Evolutionary conservation across 1,284 basidiomycete genomes (phyloP), one percentile per base, ranked within the genome.

Genomic region (Naganishia liquefaciens): DNA sequence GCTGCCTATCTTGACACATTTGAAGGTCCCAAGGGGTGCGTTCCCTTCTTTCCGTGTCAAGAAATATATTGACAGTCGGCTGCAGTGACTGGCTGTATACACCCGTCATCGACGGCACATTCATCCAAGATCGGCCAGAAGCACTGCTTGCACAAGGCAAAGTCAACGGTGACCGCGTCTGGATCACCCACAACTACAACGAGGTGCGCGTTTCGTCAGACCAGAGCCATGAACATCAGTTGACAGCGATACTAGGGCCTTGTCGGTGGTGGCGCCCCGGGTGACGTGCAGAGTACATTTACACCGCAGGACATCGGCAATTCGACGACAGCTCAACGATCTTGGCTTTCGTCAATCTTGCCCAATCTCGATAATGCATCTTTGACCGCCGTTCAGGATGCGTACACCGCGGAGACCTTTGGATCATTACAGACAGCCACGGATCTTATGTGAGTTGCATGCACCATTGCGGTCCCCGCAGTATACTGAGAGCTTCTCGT

Each of bases 81-180:
- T 3, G 33, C 33, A 63, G 62, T 17, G 62, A 63, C 28, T 63
- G 44, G n/a, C 43, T 21, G 17, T 54, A 49, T 17, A 21, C 52
- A 1, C 62, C 62, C n/a, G 53, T 63, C 21, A 63, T 63, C 30
- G 62, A 63, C 27, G 62, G 53, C 10, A 54, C 51, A 2, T 63
- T 63, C 43, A 54, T 63, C 19, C 52, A 49, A 25, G 53, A 54
- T n/a, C 62, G 62, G 1, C 62, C 62, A 11, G 51, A 54, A 21
- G 44, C 28, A 23, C 30, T 54, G 28, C 10, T 63, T 2, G 53
- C 44, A 15, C 33, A 54, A 21, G 53, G 53, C 15, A 54, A 63
- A 21, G 30, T 63, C 13, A 63, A 63, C 44, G 62, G 62, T 6
- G 33, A 63, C 6, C 46, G 53, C 5, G 25, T 63, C 5, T 63